Conservation (phyloP, 139 green algal genomes). For the Dunaliella sp. region DNA sequence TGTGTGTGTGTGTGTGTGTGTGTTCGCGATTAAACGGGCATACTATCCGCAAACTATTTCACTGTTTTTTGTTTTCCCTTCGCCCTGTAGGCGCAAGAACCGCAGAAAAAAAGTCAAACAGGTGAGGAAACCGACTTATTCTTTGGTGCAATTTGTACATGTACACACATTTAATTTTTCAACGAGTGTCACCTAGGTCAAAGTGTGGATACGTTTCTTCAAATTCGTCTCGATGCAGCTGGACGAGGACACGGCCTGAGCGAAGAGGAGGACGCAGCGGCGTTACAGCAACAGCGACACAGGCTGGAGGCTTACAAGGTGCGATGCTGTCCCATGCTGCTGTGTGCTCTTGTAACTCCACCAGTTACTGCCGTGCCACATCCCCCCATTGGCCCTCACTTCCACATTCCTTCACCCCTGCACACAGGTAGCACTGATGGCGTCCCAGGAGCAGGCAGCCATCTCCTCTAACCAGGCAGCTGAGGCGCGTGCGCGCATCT, state of each 20-base stretch:
- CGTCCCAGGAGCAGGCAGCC: conserved; percentile 28
- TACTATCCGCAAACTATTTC: too few species aligned
- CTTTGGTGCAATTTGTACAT: too few species aligned
- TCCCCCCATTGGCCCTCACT: not conserved
- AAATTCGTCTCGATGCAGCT: not conserved
- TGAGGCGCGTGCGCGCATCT: conserved; percentile 19
- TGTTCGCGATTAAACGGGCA: too few species aligned
- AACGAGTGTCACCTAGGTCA: too few species aligned
- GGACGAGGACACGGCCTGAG: not conserved
- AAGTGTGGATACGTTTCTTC: not conserved
- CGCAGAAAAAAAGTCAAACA: too few species aligned
- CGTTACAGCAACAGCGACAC: not conserved
- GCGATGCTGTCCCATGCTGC: not conserved
- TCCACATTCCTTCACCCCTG: not conserved
- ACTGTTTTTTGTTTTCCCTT: too few species aligned
- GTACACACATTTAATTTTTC: too few species aligned
- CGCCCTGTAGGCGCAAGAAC: too few species aligned
- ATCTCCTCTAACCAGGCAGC: conserved; percentile 15
- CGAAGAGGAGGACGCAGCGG: too few species aligned
- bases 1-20: too few species aligned
- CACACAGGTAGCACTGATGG: conserved; percentile 16
- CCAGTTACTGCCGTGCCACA: not conserved
- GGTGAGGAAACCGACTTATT: too few species aligned
- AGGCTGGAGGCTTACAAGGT: not conserved
- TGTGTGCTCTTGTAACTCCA: not conserved